Base-by-base conservation (phyloP, 352 stramenopile genomes). In the Globisporangium abappressorium region DNA sequence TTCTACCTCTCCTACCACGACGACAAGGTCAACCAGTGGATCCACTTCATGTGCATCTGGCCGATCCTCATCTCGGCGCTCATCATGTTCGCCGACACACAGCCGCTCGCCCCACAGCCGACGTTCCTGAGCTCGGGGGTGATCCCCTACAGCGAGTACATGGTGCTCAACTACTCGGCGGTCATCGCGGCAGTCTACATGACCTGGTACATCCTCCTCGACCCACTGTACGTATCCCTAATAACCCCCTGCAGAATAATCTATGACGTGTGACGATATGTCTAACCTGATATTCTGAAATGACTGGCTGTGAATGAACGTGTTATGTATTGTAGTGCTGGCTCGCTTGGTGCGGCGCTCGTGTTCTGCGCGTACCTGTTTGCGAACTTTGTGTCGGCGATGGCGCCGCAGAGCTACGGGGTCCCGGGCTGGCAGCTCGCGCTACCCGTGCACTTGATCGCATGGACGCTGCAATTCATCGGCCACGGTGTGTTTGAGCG, bases 1-100 rank as follows among this genome's bases (percentile, higher is more conserved):
- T 95, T 95, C 78, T 95, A 95, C 74, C 70, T 91, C 41, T 91
- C 83, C 28, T 96, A 96, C 79, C 89, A 96, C 71, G 71, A 86
- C 78, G 84, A 96, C 73, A 77, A 76, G 63, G 71, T 87, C 62
- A 96, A 96, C 76, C 78, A 92, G 78, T 74, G 33, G 57, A 91
- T 96, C 67, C 89, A 96, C 73, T 81, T 96, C 38, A 56, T 74
- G 26, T 96, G 84, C 73, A 93, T 96, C 72, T 94, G 85, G 82
- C 88, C 85, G 63, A 93, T 96, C 65, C 80, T 96, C 60, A 79
- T 91, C 70, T 89, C 89, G 46, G 83, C 76, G 57, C 71, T 93
- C 57, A 87, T 82, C 30, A 73, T 95, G 56, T 73, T 90, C 36
- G 79, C 81, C 54, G 73, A 77, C 28, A 73, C 82, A 22, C 55